Percentiles rank a stretch among this genome's conserved stretches.
phyloP scores from a whole-genome alignment of 2,329 filamentous ascomycete genomes.

The Claviceps fusiformis region DNA sequence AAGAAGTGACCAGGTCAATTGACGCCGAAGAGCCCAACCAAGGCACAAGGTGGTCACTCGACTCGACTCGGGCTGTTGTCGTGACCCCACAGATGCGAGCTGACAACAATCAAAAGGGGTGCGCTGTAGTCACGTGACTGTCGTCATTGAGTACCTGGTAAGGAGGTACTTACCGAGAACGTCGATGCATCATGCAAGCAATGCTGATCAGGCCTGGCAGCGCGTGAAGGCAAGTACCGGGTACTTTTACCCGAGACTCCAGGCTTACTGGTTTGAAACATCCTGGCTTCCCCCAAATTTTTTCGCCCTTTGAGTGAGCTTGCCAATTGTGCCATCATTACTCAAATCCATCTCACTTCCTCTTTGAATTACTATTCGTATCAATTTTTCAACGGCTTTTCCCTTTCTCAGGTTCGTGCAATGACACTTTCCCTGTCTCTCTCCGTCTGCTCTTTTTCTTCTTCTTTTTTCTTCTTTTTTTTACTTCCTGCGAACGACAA shows the following conservation, averaged over 20 bases:
- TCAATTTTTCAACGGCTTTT: not conserved
- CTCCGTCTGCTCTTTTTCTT: no score
- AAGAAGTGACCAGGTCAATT: not conserved
- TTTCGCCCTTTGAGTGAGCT: conserved; percentile 9
- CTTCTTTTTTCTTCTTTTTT: no score
- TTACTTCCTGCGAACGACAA: no score
- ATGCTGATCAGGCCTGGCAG: no score
- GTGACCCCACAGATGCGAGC: not conserved
- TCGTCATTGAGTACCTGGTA: not conserved
- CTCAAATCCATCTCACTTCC: not conserved
- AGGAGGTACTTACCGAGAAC: no score
- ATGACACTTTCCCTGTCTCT: not conserved
- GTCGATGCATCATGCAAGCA: no score
- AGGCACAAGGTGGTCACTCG: conserved; percentile 1
- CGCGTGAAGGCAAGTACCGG: not conserved
- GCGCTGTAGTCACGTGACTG: not conserved
- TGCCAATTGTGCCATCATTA: not conserved
- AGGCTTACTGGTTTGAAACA: conserved; percentile 14
- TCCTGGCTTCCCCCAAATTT: conserved; percentile 13
- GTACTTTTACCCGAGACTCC: conserved; percentile 19
- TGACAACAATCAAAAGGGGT: not conserved
- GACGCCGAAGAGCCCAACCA: not conserved
- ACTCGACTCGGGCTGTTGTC: not conserved
- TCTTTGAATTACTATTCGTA: conserved; percentile 4
- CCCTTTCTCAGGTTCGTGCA: conserved; percentile 3